Conservation (phyloP, 2,329 filamentous ascomycete species). For the Alternaria brassicicola region DNA sequence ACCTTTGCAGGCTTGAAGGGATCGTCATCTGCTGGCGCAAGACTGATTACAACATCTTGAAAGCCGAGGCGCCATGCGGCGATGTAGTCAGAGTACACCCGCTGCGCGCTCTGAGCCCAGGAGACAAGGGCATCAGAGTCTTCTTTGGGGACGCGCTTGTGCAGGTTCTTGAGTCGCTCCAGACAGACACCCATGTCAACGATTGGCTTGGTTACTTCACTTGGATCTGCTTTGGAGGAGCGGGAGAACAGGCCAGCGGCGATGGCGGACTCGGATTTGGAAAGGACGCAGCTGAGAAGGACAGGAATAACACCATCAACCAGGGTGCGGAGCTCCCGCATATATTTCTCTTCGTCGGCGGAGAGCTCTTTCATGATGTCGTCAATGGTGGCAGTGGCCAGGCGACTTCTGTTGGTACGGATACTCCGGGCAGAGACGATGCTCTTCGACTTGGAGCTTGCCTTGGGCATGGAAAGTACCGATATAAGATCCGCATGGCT, state of each 20-base stretch:
- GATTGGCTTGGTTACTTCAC: conserved; percentile 78
- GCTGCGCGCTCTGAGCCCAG: conserved; percentile 81
- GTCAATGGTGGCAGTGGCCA: conserved; percentile 70
- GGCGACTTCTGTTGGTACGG: conserved; percentile 71
- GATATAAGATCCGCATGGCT: conserved; percentile 95
- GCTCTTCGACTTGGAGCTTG: conserved; percentile 68
- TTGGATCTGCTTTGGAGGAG: conserved; percentile 61
- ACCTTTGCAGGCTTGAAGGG: conserved; percentile 55
- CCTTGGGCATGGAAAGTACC: conserved; percentile 75
- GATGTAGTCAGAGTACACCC: conserved; percentile 84
- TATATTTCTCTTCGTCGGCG: conserved; percentile 85
- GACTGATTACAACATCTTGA: conserved; percentile 90
- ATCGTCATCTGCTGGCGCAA: conserved; percentile 75
- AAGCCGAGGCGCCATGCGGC: conserved; percentile 91
- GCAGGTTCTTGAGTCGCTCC: conserved; percentile 79
- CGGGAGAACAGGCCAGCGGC: conserved; percentile 71
- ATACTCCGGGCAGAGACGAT: conserved; percentile 79
- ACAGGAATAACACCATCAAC: conserved; percentile 96
- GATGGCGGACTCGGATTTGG: conserved; percentile 68
- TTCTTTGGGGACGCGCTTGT: conserved; percentile 78
- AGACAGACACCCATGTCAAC: conserved; percentile 91
- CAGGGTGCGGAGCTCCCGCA: conserved; percentile 86
- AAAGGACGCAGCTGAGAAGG: conserved; percentile 81
- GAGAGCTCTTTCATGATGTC: conserved; percentile 81
- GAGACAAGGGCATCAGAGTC: conserved; percentile 73